A percentile compares a stretch with the other conserved stretches of the same genome.
These are phyloP conservation scores for Yueomyces sp. DNA, from an alignment of 1,139 yeast species.

Conservation along the genomic window DNA sequence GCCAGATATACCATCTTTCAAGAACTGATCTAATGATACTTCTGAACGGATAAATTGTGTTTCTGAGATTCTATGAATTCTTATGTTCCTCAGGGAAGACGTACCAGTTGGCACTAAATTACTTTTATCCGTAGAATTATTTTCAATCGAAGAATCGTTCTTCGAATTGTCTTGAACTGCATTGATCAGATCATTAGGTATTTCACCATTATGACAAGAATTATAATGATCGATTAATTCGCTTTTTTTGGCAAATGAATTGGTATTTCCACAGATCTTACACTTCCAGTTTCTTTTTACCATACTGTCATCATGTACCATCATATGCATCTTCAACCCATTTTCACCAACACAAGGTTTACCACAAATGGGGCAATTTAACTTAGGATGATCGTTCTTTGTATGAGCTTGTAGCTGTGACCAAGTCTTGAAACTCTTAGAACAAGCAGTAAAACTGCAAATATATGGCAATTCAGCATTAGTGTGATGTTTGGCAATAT, in stretches of 20 bases:
- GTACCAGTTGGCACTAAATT: constrained; percentile 1
- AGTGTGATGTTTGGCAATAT: constrained; percentile 44
- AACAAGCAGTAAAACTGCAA: constrained; percentile 53
- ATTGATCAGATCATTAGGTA: not conserved
- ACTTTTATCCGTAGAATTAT: not conserved
- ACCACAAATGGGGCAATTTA: constrained; percentile 55
- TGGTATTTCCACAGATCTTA: constrained; percentile 30
- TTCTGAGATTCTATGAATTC: constrained; percentile 2
- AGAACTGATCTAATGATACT: constrained; percentile 7
- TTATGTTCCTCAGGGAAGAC: not conserved
- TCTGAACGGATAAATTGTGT: constrained; percentile 8
- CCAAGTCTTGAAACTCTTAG: constrained; percentile 57
- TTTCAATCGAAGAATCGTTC: not conserved
- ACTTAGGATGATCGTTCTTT: constrained; percentile 59
- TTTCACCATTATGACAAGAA: constrained; percentile 21
- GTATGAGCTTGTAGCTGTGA: constrained; percentile 62
- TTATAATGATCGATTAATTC: constrained; percentile 34
- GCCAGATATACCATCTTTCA: constrained; percentile 11
- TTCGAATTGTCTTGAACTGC: not conserved
- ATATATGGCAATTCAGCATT: constrained; percentile 28
- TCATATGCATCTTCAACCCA: constrained; percentile 64
- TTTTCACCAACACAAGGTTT: constrained; percentile 63
- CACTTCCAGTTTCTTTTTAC: constrained; percentile 54
- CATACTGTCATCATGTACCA: constrained; percentile 35
- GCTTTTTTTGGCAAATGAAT: constrained; percentile 30